Base-by-base conservation (phyloP, 2,329 filamentous ascomycete genomes). In the Monosporascus sp. region DNA sequence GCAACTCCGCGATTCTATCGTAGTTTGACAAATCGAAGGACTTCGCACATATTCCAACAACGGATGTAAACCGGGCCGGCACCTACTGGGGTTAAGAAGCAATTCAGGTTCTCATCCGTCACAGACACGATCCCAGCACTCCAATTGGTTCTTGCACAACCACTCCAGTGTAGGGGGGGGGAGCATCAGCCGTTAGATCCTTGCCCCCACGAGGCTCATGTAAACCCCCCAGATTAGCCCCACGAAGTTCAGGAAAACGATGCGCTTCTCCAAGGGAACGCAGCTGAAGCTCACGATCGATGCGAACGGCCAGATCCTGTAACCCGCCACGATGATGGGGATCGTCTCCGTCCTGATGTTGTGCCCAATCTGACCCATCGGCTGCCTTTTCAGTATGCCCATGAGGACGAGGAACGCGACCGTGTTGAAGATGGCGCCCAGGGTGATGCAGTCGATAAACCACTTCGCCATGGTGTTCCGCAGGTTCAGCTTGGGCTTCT, bases 271-370 rank as follows among this genome's bases (percentile, higher is more conserved):
- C n/a, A 78, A 75, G 0, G 76, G 76, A 3, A 79, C 66, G 45
- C 73, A 76, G 52, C 65, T 74, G 59, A 80, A 79, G 61, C 75
- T 78, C 52, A 80, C 69, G 53, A 80, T 71, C 38, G 75, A 78
- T 1, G 76, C 77, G 47, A 78, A 67, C 0, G 77, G 77, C 77
- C 77, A 80, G 39, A 80, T 74, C 61, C 77, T 78, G 61, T 77
- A 77, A 2, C 75, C 75, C 3, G 75, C 75, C 11, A 78, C 63
- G 11, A 77, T 77, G 41, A 80, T 71, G 5, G 75, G 73, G 7
- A 77, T 69, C 1, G 75, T 78, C 67, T 78, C 68, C 45, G 64
- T 70, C 46, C 65, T 63, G 43, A 77, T 65, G 45, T 76, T 77
- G 45, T 58, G 57, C 46, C 56, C 62, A 37, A 77, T 77, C 50